These are phyloP conservation scores for Suhomyces tanzawaensis DNA, from an alignment of 805 yeast genomes.

Conservation along the genomic window DNA sequence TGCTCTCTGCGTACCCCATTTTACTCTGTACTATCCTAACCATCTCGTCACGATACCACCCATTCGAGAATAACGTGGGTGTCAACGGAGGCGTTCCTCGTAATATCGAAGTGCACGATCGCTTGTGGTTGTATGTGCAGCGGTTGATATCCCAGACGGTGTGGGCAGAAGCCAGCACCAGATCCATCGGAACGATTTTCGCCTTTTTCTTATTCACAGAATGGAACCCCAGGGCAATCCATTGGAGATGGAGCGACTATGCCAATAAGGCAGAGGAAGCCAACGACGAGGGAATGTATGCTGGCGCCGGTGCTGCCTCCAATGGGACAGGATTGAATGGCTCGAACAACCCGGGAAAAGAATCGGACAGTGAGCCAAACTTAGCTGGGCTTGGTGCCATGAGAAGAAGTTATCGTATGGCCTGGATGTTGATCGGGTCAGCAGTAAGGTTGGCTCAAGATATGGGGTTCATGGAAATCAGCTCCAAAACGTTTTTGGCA, in stretches of 20 bases:
- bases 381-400: conserved; percentile 79
- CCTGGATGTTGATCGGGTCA: conserved; percentile 90
- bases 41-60: conserved; percentile 74
- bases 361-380: conserved; percentile 36
- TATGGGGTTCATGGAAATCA: conserved; percentile 73
- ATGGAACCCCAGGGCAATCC: conserved; percentile 95
- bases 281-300: conserved; percentile 8
- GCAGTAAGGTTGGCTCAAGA: conserved; percentile 86
- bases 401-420: conserved; percentile 83
- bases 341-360: conserved; percentile 6
- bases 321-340: neutral
- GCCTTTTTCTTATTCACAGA: conserved; percentile 85
- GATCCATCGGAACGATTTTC: conserved; percentile 84
- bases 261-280: conserved; percentile 59
- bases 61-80: conserved; percentile 42
- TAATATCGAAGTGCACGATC: conserved; percentile 68
- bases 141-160: conserved; percentile 77
- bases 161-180: conserved; percentile 90
- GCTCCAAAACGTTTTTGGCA: conserved; percentile 73
- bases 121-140: conserved; percentile 83
- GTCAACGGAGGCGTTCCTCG: conserved; percentile 33
- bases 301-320: neutral
- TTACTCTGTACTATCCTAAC: conserved; percentile 78
- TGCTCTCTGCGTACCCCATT: conserved; percentile 75
- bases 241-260: conserved; percentile 83